A percentile compares a stretch with the other conserved stretches of the same genome.
These are phyloP conservation scores for Pulicaria dysenterica DNA, from an alignment of 129 eudicot species.

Conservation along the genomic window DNA sequence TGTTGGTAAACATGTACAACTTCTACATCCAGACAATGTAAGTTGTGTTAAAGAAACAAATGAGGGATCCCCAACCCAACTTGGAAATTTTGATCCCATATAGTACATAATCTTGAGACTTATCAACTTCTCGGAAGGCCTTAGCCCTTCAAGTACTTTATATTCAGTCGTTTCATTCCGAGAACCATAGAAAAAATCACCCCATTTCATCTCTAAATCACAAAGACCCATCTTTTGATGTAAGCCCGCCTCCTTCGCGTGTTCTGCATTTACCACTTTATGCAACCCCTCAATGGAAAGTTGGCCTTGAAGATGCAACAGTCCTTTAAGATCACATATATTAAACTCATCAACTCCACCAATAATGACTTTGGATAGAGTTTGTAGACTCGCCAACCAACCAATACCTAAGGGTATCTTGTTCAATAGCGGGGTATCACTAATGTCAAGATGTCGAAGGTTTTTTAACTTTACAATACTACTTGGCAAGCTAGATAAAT, in stretches of 20 bases:
- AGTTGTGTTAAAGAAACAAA: background rate
- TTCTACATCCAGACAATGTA: constrained; percentile 6
- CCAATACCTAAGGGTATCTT: constrained; percentile 42
- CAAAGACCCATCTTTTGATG: constrained; percentile 24
- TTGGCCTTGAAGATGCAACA: constrained; percentile 27
- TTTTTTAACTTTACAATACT: constrained; percentile 19
- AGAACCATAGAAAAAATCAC: constrained; percentile 15
- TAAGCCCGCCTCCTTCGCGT: constrained; percentile 42
- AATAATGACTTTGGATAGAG: constrained; percentile 37
- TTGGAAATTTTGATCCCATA: constrained; percentile 5
- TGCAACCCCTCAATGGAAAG: constrained; percentile 36
- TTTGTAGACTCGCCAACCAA: constrained; percentile 31
- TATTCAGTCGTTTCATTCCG: background rate
- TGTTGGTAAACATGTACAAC: constrained; percentile 14
- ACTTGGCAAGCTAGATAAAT: constrained; percentile 30
- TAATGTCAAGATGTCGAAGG: constrained; percentile 46
- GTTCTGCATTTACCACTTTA: constrained; percentile 28
- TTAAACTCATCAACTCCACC: constrained; percentile 24
- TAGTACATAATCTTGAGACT: constrained; percentile 4
- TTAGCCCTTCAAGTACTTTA: constrained; percentile 3
- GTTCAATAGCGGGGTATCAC: constrained; percentile 33
- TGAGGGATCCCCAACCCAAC: constrained; percentile 18
- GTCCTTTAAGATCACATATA: constrained; percentile 26
- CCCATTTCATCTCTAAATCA: constrained; percentile 39
- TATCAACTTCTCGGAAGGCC: background rate